Conservation (phyloP, 768 basidiomycete genomes). For the Lentinula lateritia region DNA sequence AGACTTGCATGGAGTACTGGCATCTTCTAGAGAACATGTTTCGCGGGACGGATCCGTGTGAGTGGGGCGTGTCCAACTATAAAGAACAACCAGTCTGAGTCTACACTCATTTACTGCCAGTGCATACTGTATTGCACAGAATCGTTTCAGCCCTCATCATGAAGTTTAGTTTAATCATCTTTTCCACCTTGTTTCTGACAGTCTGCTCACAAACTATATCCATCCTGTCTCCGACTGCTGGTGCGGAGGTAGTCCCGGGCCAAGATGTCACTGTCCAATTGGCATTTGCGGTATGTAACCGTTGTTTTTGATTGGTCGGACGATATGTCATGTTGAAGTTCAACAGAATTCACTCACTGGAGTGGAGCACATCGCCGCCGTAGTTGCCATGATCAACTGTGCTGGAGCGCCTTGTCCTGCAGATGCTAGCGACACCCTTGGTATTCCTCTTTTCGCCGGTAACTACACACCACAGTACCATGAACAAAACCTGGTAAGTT, state of each 20-base stretch:
- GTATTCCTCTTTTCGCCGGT: not conserved
- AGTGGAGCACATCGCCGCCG: not conserved
- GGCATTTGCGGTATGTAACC: not conserved
- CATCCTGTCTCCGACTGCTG: not conserved
- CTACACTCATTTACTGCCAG: too few relatives aligned
- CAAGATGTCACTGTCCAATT: conserved; percentile 2
- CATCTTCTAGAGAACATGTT: not conserved
- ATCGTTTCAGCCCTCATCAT: not conserved
- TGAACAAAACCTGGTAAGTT: not conserved
- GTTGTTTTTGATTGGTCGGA: not conserved
- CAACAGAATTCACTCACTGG: conserved; percentile 4
- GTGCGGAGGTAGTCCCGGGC: not conserved
- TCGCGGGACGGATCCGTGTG: not conserved
- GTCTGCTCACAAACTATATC: not conserved
- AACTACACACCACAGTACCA: not conserved
- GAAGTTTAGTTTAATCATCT: not conserved
- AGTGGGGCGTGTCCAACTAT: not conserved
- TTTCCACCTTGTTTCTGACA: not conserved
- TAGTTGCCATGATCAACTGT: conserved; percentile 1
- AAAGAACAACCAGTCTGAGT: not conserved
- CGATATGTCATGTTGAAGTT: not conserved
- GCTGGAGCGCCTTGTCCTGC: not conserved
- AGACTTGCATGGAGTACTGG: not conserved
- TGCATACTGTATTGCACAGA: not conserved
- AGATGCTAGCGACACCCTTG: conserved; percentile 2